Percentiles rank a stretch among this genome's conserved stretches.
Evolutionary conservation across 169 alveolate species (phyloP).

Genomic region (Theileria equi): DNA sequence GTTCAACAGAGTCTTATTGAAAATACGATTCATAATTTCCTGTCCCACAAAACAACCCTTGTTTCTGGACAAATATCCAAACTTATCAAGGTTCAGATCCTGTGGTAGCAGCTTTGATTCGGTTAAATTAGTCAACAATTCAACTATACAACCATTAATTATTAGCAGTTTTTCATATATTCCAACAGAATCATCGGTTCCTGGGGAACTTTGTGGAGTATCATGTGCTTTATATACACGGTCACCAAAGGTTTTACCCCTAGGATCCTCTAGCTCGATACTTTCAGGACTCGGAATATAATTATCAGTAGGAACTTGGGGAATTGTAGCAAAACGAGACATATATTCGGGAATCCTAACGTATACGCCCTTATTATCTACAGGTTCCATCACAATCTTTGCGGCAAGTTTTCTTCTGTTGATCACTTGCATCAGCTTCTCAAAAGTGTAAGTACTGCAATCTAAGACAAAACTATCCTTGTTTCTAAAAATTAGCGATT

Average conservation of each 20-base stretch:
- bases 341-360: too few relatives aligned
- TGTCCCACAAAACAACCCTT: conserved; percentile 79
- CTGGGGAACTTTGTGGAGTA: neutral
- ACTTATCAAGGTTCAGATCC: conserved; percentile 61
- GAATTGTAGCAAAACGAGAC: too few relatives aligned
- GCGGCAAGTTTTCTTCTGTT: conserved; percentile 39
- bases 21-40: conserved; percentile 67
- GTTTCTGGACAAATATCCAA: conserved; percentile 56
- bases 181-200: neutral
- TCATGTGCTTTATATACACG: neutral
- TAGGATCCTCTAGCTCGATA: neutral
- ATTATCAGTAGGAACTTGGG: too few relatives aligned
- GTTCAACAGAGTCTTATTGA: conserved; percentile 62
- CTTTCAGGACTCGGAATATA: too few relatives aligned
- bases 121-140: neutral
- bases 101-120: conserved; percentile 58
- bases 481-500: conserved; percentile 53
- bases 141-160: neutral
- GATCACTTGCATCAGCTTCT: neutral
- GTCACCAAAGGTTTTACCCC: neutral
- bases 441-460: conserved; percentile 4
- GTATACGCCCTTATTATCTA: too few relatives aligned
- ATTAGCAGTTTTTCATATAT: neutral
- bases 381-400: conserved; percentile 15
- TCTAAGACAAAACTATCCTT: conserved; percentile 24